Evolutionary conservation across 129 eudicot species (phyloP), one percentile per base, ranked within the genome.

Genomic region (Escallonia rubra): DNA sequence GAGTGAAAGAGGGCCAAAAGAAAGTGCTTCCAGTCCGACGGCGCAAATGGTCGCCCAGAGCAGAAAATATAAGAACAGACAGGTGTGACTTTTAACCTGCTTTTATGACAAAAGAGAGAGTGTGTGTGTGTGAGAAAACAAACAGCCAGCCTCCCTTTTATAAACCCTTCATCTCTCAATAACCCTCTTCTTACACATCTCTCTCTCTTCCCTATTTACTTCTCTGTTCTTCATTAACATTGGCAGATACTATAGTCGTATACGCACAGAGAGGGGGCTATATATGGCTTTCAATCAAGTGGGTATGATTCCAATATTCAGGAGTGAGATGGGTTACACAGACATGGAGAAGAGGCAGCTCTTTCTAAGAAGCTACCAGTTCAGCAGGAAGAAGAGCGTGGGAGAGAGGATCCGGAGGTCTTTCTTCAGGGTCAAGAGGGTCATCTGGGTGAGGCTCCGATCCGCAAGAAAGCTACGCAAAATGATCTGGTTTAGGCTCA

Each of bases 351-450:
- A 91, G 78, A 79, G 97, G 70, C 94, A 80, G 75, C 67, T 91
- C 52, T 91, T 91, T 76, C 65, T 91, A 15, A 81, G 83, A 72
- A 91, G 97, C 78, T 91, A 91, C 65, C 96, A 85, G 64, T 91
- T 91, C 72, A 75, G 85, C 61, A 79, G 97, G 64, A 91, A 91
- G 64, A 86, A 83, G 59, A 85, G 78, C 64, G 51, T 74, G 10
- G 60, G 74, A 4, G 87, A 91, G 65, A 85, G 56, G 66, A 47
- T 91, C 43, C 85, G 77, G 72, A 73, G 77, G 57, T 81, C 96
- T 57, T 60, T 91, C 39, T 76, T 83, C 68, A 84, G 90, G 58
- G 85, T 88, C 41, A 91, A 91, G 66, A 81, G 74, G 64, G 77
- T 81, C 4, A 72, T 91, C 3, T 79, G 81, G 83, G 71, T 77